Evolutionary conservation across 305 asterid species (phyloP), one percentile per base, ranked within the genome.

Genomic region (Solanum hybrid): DNA sequence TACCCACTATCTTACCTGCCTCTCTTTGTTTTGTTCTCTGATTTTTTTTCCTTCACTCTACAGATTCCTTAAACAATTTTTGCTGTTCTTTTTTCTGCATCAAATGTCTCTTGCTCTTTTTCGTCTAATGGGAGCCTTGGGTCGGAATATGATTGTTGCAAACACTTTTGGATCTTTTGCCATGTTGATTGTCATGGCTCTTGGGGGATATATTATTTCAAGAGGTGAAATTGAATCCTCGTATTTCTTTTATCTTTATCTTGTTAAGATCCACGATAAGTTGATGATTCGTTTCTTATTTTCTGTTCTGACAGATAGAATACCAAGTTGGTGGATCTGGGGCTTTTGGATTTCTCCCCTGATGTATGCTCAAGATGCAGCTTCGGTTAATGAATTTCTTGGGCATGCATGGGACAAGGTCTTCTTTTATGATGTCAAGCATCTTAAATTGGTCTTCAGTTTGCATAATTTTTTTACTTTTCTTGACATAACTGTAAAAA

Each of bases 251-350:
- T 36, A 29, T 26, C 2, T 37, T 32, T 80, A 26, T 61, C 87
- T 72, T 39, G 37, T 61, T 83, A 13, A 72, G 32, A 15, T n/a
- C 79, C 29, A 78, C 26, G 45, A 73, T 79, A 65, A 68, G 91
- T 89, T 92, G 88, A 31, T 86, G 81, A 38, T 84, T 84, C 41
- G 82, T 86, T 90, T 87, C 90, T 51, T 91, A 31, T 87, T 85
- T 51, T 88, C 87, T 41, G 17, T 57, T 88, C 89, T 91, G 90
- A 87, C 98, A 97, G 99, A 96, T 94, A 93, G 98, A 91, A 95
- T 97, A 86, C 98, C 99, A 80, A 91, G 90, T 22, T 97, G 99
- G 99, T 97, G 99, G 99, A 96, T 96, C 51, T 97, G 99, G 99
- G 99, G 99, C 75, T 94, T 89, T 92, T 97, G 99, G 99, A 89